These are phyloP conservation scores for Hyaloscypha bicolor DNA, from an alignment of 495 filamentous ascomycete species.

Conservation along the genomic window DNA sequence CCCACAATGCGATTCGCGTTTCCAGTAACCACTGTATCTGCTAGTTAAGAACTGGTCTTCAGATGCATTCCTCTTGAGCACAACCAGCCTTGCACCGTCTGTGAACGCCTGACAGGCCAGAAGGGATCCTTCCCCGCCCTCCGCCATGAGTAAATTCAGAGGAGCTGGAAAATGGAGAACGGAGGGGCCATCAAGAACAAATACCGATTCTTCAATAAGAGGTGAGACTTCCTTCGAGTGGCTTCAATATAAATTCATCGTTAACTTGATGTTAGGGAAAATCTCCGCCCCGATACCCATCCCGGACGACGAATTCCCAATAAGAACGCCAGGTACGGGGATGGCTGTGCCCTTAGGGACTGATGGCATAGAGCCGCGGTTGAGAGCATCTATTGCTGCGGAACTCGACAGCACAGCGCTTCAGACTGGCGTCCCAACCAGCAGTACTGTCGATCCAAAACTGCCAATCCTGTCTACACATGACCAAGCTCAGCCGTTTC, in stretches of 20 bases:
- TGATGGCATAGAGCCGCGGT: slow-evolving; percentile 17
- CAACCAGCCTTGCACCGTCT: neutral
- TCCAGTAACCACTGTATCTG: slow-evolving; percentile 11
- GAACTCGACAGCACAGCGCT: slow-evolving; percentile 7
- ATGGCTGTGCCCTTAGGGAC: slow-evolving; percentile 35
- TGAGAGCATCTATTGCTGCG: slow-evolving; percentile 13
- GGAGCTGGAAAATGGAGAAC: slow-evolving; percentile 24
- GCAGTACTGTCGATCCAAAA: slow-evolving; percentile 9
- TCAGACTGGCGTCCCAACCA: slow-evolving; percentile 13
- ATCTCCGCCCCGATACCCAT: slow-evolving; percentile 49
- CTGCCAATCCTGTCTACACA: neutral
- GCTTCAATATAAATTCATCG: neutral
- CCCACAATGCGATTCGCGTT: slow-evolving; percentile 17
- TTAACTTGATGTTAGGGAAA: slow-evolving; percentile 1
- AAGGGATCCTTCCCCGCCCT: neutral
- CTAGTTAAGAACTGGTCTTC: slow-evolving; percentile 18
- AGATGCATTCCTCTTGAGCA: slow-evolving; percentile 10
- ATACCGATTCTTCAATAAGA: slow-evolving; percentile 40
- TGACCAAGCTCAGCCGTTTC: slow-evolving; percentile 5
- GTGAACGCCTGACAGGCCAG: slow-evolving; percentile 1
- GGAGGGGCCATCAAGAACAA: slow-evolving; percentile 12
- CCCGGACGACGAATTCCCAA: slow-evolving; percentile 48
- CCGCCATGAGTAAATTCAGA: slow-evolving; percentile 28
- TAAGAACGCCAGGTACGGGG: slow-evolving; percentile 40
- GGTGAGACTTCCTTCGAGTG: slow-evolving; percentile 37